Evolutionary conservation across 2,329 filamentous ascomycete genomes (phyloP).

Genomic region (Aspergillus bombycis): DNA sequence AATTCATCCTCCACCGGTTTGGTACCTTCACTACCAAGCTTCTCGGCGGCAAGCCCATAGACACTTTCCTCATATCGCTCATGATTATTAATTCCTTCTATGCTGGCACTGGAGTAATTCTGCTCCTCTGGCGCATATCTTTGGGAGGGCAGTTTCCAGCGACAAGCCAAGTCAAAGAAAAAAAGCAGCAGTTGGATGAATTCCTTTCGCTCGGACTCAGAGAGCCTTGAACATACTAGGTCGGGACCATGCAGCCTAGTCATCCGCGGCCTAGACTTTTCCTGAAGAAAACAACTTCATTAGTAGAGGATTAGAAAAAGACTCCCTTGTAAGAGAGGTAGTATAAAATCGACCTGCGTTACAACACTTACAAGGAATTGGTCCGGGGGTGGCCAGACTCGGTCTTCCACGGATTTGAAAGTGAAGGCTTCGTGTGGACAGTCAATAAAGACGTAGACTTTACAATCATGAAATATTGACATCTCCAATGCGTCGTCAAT

Average conservation of each 20-base stretch:
- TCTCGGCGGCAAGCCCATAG: too few species aligned
- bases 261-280: not conserved
- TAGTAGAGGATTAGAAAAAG: not conserved
- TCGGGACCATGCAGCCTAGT: not conserved
- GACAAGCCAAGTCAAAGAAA: not conserved
- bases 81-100: not conserved
- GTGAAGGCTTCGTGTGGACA: not conserved
- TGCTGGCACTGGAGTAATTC: not conserved
- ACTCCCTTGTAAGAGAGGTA: too few species aligned
- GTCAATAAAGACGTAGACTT: constrained; percentile 14
- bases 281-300: not conserved
- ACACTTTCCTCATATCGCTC: not conserved
- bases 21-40: too few species aligned
- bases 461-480: constrained; percentile 7
- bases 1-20: too few species aligned
- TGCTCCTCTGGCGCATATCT: not conserved
- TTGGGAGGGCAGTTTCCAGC: not conserved
- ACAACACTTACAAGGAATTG: constrained; percentile 1
- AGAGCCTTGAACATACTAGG: not conserved
- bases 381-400: constrained; percentile 10
- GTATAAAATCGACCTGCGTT: too few species aligned
- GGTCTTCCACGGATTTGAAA: constrained; percentile 14
- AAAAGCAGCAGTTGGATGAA: constrained; percentile 8
- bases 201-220: constrained; percentile 3
- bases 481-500: constrained; percentile 8